A percentile compares a stretch with the other conserved stretches of the same genome.
phyloP scores from a whole-genome alignment of 345 rosid genomes.

The Salix viminalis region DNA sequence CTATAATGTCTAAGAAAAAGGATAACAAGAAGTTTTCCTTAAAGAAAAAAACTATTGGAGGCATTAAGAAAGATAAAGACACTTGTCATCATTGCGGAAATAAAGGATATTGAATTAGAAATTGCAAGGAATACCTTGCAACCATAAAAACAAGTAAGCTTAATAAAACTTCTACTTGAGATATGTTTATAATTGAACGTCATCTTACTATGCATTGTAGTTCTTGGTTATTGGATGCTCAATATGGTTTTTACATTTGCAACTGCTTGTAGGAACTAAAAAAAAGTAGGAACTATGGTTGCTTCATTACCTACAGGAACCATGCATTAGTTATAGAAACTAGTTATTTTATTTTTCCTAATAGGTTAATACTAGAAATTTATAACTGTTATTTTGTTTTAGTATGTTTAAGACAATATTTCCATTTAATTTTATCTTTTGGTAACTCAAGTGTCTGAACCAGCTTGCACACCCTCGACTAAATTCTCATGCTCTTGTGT shows the following conservation, averaged over 20 bases:
- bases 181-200: too few relatives aligned
- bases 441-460: too few relatives aligned
- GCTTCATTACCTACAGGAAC: too few relatives aligned
- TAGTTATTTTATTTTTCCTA: background rate
- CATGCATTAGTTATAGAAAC: background rate
- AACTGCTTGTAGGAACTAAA: background rate
- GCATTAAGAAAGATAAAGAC: background rate
- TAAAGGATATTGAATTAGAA: background rate
- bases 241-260: too few relatives aligned
- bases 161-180: background rate
- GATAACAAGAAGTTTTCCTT: too few relatives aligned
- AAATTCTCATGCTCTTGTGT: too few relatives aligned
- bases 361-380: background rate
- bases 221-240: too few relatives aligned
- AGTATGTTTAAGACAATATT: background rate
- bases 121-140: background rate
- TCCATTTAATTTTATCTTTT: background rate
- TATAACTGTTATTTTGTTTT: background rate
- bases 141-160: background rate
- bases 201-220: too few relatives aligned
- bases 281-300: background rate
- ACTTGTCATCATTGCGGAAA: background rate
- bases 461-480: too few relatives aligned
- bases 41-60: too few relatives aligned
- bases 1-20: too few relatives aligned